Evolutionary conservation across 495 filamentous ascomycete genomes (phyloP), one percentile per base, ranked within the genome.

Genomic region (Evansstolkia leycettana): DNA sequence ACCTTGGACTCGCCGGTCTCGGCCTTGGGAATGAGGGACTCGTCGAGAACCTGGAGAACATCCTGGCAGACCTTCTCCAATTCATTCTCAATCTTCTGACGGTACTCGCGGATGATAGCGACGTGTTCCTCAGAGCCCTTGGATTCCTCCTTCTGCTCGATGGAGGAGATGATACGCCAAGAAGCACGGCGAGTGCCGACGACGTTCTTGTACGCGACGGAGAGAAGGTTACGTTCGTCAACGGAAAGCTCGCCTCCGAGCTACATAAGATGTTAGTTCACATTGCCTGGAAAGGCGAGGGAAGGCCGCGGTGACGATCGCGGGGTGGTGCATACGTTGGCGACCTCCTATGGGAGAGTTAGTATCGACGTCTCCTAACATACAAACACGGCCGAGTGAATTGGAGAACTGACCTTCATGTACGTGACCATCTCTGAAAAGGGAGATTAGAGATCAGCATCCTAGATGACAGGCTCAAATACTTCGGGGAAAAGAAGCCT

Each of bases 161-260:
- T 98, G 50, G 89, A 95, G 51, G 92, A 94, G 67, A 98, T 94
- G 64, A 98, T 96, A 67, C 90, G 82, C 90, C 90, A 98, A 44
- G 87, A 94, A 52, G 90, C 92, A 75, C 92, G 90, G 62, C 90
- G 84, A 48, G 90, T 94, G 50, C 90, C 90, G 46, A 98, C 89
- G 37, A 98, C 90, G 65, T 98, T 98, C 82, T 98, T 98, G 80
- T 98, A 98, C 48, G 90, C 90, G 53, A 98, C 90, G 37, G 87
- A 94, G 31, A 98, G 78, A 30, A 98, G 84, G 72, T 99, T 99
- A 64, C 90, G 86, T 75, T 99, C 90, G 64, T 99, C 90, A 47
- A 96, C 92, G 40, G 82, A 83, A 54, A 99, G 82, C 40, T 69
- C 64, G 49, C 90, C 90, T 47, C 86, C 90, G 51, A 98, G 76